Percentiles rank a stretch among this genome's conserved stretches.
Conservation (phyloP, 257 asterid species). For the Rhazya stricta region DNA sequence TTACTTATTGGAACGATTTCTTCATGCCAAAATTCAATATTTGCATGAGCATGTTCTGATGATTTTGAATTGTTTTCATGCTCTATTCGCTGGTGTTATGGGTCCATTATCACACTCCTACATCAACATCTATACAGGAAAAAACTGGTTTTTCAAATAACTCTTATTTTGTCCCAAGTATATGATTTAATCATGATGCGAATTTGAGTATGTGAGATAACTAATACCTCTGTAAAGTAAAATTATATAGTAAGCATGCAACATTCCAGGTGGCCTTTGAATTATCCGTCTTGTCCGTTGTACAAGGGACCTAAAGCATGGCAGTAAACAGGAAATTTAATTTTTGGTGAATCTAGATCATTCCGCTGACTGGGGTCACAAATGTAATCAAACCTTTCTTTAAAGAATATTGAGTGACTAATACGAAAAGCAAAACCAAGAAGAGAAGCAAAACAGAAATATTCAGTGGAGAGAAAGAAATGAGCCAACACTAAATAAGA, state of each 20-base stretch:
- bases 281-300: neutral
- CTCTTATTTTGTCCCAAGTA: neutral
- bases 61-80: neutral
- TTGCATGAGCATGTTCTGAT: neutral
- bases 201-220: neutral
- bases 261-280: neutral
- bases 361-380: neutral
- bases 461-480: neutral
- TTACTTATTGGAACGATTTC: neutral
- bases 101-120: neutral
- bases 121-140: neutral
- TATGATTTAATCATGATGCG: neutral
- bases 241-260: neutral
- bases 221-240: neutral
- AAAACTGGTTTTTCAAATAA: neutral
- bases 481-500: neutral
- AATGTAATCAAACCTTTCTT: neutral
- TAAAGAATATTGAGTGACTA: no score
- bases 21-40: neutral
- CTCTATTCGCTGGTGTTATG: neutral
- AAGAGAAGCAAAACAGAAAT: no score
- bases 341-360: neutral
- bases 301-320: neutral
- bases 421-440: no score
- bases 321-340: neutral